Evolutionary conservation across 345 rosid species (phyloP).

Genomic region (Camelina laxa): DNA sequence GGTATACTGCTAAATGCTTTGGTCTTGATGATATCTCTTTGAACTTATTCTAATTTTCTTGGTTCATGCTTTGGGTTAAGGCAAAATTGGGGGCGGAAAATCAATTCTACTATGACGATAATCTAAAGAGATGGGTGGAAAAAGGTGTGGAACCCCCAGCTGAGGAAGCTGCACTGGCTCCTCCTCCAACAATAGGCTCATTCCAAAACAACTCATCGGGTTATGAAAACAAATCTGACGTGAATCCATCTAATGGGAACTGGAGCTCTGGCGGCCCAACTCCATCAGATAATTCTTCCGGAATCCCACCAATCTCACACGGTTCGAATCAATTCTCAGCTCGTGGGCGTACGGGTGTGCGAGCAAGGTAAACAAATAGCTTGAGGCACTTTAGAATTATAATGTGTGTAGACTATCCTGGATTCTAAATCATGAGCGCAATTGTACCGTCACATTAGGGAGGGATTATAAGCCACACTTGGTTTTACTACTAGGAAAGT

Average conservation of each 20-base stretch:
- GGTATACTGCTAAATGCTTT: conserved; percentile 51
- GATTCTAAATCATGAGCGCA: neutral
- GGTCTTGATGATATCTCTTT: conserved; percentile 28
- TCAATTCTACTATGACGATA: conserved; percentile 90
- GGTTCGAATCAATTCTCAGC: conserved; percentile 86
- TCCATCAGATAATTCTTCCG: conserved; percentile 57
- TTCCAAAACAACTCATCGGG: conserved; percentile 74
- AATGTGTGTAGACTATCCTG: neutral
- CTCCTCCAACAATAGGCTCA: conserved; percentile 77
- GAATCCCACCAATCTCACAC: conserved; percentile 81
- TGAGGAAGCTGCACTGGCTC: conserved; percentile 78
- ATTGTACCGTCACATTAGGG: conserved; percentile 17
- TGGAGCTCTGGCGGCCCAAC: conserved; percentile 55
- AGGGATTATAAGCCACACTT: conserved; percentile 7
- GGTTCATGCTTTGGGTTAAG: conserved; percentile 52
- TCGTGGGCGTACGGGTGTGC: conserved; percentile 86
- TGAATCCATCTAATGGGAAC: conserved; percentile 54
- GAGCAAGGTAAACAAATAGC: conserved; percentile 68
- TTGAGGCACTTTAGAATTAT: conserved; percentile 3
- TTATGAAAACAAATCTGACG: conserved; percentile 55
- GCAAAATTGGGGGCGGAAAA: conserved; percentile 94
- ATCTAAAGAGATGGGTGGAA: conserved; percentile 98
- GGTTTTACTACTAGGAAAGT: conserved; percentile 4
- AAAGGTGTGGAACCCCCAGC: conserved; percentile 90
- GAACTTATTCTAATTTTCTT: conserved; percentile 37